Evolutionary conservation across 2,329 filamentous ascomycete species (phyloP).

Genomic region (Botrytis hyacinthi): DNA sequence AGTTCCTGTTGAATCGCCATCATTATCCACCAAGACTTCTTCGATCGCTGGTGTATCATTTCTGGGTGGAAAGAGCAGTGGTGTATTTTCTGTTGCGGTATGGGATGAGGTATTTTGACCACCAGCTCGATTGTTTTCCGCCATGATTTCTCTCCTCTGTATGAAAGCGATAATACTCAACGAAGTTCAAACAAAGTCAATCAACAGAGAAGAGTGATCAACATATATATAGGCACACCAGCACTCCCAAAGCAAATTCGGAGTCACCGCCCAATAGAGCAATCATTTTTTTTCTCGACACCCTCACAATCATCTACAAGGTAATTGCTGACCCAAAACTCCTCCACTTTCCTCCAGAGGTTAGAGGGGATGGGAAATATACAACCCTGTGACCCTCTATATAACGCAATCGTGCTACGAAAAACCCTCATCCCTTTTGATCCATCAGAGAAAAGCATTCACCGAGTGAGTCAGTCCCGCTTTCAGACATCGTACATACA

Average conservation of each 20-base stretch:
- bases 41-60: conserved; percentile 19
- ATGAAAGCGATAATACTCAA: not conserved
- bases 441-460: not conserved
- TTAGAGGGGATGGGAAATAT: not conserved
- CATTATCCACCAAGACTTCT: conserved; percentile 21
- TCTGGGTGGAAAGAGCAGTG: conserved; percentile 22
- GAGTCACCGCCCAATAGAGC: conserved; percentile 3
- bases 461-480: conserved; percentile 6
- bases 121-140: not conserved
- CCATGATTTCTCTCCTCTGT: not conserved
- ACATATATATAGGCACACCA: not conserved
- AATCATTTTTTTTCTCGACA: not conserved
- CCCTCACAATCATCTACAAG: not conserved
- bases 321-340: not conserved
- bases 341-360: conserved; percentile 3
- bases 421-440: not conserved
- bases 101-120: not conserved
- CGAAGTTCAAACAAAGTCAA: not conserved
- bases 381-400: not conserved
- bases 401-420: not conserved
- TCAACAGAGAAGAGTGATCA: not conserved
- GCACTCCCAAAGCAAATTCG: not conserved
- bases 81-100: conserved; percentile 13
- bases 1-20: conserved; percentile 42
- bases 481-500: not conserved